Evolutionary conservation across 352 stramenopile genomes (phyloP), one percentile per base, ranked within the genome.

Genomic region (Globisporangium middletonii): DNA sequence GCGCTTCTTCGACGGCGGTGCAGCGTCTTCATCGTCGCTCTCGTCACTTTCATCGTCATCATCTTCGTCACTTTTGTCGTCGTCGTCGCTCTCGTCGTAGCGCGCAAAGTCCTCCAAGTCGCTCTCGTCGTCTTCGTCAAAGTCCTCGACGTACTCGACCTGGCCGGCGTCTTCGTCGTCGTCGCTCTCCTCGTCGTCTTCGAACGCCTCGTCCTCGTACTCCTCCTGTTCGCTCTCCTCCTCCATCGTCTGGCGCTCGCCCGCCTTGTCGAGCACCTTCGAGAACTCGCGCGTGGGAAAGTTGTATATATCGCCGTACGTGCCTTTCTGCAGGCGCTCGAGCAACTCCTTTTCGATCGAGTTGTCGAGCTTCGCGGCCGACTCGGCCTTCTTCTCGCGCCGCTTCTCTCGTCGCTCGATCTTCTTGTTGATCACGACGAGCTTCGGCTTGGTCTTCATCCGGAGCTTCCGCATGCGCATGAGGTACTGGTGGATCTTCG

Each of bases 271-370:
- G 35, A 95, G 65, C 52, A 94, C 82, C 44, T 94, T 92, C 57
- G 87, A 79, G 68, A 97, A 96, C 64, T 95, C 75, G 64, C 74
- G 83, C 75, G 98, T 88, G 47, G 96, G 95, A 77, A 99, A 99
- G 76, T 99, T 99, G 83, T 99, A 99, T 78, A 99, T 99, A 82
- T 99, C 97, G 57, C 96, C 97, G 79, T 99, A 99, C 6, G 95
- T 99, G 65, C 96, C 97, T 68, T 98, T 97, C 62, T 98, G 75
- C 59, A 99, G 75, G 43, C 97, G 87, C 71, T 99, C 94, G 28
- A 99, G 84, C 59, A 99, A 82, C 80, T 99, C 97, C 71, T 97
- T 98, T 76, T 99, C 92, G 67, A 99, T 99, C 46, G 78, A 81
- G 49, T 82, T 86, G 68, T 98, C 94, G 54, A 99, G 81, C 67